Base-by-base conservation (phyloP, 2,329 filamentous ascomycete genomes). In the Penicillium sp. region DNA sequence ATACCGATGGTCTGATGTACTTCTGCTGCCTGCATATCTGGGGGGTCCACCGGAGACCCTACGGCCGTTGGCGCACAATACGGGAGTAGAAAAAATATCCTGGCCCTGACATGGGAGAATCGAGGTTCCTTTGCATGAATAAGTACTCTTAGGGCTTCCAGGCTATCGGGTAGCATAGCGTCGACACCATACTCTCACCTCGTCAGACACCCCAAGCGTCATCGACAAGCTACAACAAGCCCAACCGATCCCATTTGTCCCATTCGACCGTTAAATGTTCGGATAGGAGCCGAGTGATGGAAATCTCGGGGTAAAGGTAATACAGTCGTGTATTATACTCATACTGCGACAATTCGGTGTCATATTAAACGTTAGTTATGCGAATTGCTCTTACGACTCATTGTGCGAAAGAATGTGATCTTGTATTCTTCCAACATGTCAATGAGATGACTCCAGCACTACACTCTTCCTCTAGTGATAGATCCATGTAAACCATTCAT, bases 341-440 rank as follows among this genome's bases (percentile, higher is more conserved):
- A 3, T 22, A 22, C 19, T 22, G 19, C 19, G 19, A 22, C 5
- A 22, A 22, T n/a, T n/a, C n/a, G n/a, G n/a, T n/a, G n/a, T n/a
- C n/a, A n/a, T n/a, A n/a, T n/a, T n/a, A n/a, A n/a, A n/a, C n/a
- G n/a, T n/a, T n/a, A n/a, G n/a, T n/a, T n/a, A n/a, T n/a, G n/a
- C 19, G 5, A 22, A 22, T 22, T 22, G 19, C 19, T 22, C 19
- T 14, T 41, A 34, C 16, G 40, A 11, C 40, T 34, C 31, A 41
- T 29, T 56, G 56, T 59, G 56, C 49, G 53, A 59, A 56, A 46
- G 56, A 58, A 57, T 53, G 53, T 53, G 46, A 52, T 50, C 35
- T 35, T 25, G 27, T 39, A 38, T 28, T 27, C 36, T 41, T 22
- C 14, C 9, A 13, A 34, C 46, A 52, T 42, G 39, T 44, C 46